Base-by-base conservation (phyloP, 2,329 filamentous ascomycete species). In the Grosmannia huntii region DNA sequence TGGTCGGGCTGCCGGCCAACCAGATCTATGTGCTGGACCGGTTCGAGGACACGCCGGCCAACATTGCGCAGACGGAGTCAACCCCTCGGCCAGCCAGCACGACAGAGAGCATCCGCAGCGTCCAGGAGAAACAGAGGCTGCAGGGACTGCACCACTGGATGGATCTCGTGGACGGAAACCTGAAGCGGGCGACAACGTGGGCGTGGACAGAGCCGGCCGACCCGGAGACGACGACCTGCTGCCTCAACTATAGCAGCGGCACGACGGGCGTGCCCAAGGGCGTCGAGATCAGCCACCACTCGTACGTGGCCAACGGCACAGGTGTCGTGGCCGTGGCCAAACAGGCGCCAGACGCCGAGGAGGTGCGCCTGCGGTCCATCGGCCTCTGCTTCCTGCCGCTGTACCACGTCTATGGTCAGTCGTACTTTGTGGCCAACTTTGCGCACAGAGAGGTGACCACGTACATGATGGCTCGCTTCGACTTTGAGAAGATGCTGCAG, bases 251-350 rank as follows among this genome's bases (percentile, higher is more conserved):
- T 71, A 87, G 83, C 62, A 85, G 81, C 33, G 83, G 89, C 12
- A 91, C 87, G 1, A 95, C 90, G 0, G 89, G 90, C 7, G 77
- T 90, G 4, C 88, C 89, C 11, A 95, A 95, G 68, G 90, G 90
- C 12, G 89, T 94, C 16, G 83, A 87, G 70, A 86, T 94, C 62
- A 83, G 84, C n/a, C 89, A 95, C 70, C 74, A 76, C 60, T 87
- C 89, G 64, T 88, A 89, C 65, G 80, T 90, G 50, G 78, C 87
- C 61, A 92, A 92, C 67, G 79, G 82, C 63, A 65, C 74, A 16
- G 83, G 87, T 60, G 79, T 82, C 19, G 73, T 78, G n/a, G 72
- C 75, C 62, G 69, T 82, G 25, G 28, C 9, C 16, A 12, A 64
- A 67, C 11, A 2, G 31, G 19, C 10, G 19, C 27, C 16, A 25